Evolutionary conservation across 495 filamentous ascomycete species (phyloP), one percentile per base, ranked within the genome.

Genomic region (Jackrogersella multiformis): DNA sequence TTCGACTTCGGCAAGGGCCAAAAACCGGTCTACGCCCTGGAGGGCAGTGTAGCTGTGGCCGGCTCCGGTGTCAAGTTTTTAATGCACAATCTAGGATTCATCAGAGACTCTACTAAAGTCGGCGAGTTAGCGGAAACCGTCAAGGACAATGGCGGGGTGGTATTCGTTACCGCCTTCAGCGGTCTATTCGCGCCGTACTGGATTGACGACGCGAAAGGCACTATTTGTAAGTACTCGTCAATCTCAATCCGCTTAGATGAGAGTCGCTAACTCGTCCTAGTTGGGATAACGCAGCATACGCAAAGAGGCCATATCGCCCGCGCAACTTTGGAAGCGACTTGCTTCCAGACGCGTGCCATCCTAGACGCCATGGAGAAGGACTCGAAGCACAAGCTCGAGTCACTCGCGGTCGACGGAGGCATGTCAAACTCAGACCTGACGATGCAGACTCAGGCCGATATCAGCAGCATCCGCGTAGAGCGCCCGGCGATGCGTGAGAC

Each of bases 161-260:
- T 96, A 5, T 98, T 98, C 72, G 94, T 98, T 46, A 97, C 94
- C 28, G 94, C 94, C 0, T 98, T 98, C 76, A 95, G 91, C 80
- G 94, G 94, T 63, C 83, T 98, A 1, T 97, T 97, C 76, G 94
- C 94, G 15, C 94, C 94, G n/a, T 97, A 97, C 76, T 98, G 94
- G 94, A 96, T 97, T 64, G 94, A 97, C 75, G 92, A 97, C 78
- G 93, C 93, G 30, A 89, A 93, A 77, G 94, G 94, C 53, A 97
- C 94, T 1, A 87, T 95, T 18, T 94, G 89, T 91, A 81, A 81
- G 87, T 79, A 24, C n/a, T 36, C 41, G n/a, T 16, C 38, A 2
- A 54, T 39, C 1, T 42, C 44, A 58, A n/a, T 30, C 16, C 46
- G 12, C 20, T 20, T 15, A 5, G 20, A 21, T 8, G n/a, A 26